These are phyloP conservation scores for Anastatica hierochuntica DNA, from an alignment of 345 rosid genomes.

Conservation along the genomic window DNA sequence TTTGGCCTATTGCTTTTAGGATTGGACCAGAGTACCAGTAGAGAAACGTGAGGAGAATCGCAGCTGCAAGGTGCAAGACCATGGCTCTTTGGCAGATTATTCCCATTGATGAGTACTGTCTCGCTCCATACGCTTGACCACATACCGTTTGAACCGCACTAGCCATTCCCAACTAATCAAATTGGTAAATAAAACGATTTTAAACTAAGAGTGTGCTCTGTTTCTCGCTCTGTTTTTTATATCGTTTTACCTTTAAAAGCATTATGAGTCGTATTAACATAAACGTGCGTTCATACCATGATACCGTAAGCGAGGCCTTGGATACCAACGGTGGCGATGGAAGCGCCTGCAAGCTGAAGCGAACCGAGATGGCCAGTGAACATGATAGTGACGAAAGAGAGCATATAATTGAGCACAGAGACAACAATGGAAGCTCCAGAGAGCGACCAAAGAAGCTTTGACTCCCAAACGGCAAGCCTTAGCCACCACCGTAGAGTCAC, in stretches of 20 bases:
- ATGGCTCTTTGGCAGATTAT: conserved; percentile 85
- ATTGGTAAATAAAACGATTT: not conserved
- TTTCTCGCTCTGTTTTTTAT: not conserved
- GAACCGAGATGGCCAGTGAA: conserved; percentile 74
- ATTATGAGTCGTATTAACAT: not conserved
- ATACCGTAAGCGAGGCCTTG: conserved; percentile 96
- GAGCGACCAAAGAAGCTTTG: conserved; percentile 63
- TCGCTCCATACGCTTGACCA: conserved; percentile 92
- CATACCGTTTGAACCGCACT: conserved; percentile 95
- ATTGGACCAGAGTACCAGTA: conserved; percentile 60
- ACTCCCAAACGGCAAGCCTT: conserved; percentile 62
- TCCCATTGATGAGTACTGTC: conserved; percentile 64
- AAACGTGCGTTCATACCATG: conserved; percentile 41
- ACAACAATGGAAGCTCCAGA: conserved; percentile 68
- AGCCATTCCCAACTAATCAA: conserved; percentile 75
- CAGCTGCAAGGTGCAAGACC: conserved; percentile 65
- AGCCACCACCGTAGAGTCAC: conserved; percentile 62
- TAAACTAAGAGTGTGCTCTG: not conserved
- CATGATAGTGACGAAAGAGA: conserved; percentile 68
- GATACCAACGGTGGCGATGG: conserved; percentile 77
- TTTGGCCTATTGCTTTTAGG: conserved; percentile 53
- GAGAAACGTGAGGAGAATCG: conserved; percentile 52
- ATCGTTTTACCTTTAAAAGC: too few relatives aligned
- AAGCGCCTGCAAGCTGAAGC: conserved; percentile 78
- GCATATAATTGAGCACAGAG: conserved; percentile 70